Evolutionary conservation across 768 basidiomycete genomes (phyloP), one percentile per base, ranked within the genome.

Genomic region (Calocera viscosa): DNA sequence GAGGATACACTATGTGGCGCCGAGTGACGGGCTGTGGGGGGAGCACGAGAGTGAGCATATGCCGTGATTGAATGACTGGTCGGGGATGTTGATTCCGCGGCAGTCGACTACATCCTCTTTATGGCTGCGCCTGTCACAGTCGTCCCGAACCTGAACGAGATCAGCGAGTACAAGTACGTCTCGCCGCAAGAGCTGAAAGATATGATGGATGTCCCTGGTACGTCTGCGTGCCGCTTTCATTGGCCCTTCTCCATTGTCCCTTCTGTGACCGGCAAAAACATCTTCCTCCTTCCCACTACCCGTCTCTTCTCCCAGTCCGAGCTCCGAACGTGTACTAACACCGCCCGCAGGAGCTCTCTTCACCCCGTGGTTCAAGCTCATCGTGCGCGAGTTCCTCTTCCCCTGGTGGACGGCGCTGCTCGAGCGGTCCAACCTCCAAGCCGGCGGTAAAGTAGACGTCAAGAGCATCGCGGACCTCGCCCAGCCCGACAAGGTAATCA

Each of bases 341-440:
- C 33, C 16, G 11, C 26, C 10, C 63, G 1, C 72, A 95, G 92
- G 77, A 67, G 91, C 91, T 75, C 84, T 83, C 1, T 99, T 99
- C 76, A 99, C 96, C 7, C 96, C 96, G 0, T 99, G 96, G 96
- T 99, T 99, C 85, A 91, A 94, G 76, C 86, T 98, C 32, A 98
- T 99, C 73, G 94, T 93, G 1, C 85, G 94, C 2, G 93, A 97
- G 75, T 95, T 95, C 77, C 82, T 99, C 47, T 98, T 94, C 74
- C 91, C 90, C 26, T 99, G 96, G 96, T 99, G 96, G 96, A 93
- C 96, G 73, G 87, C 89, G 68, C 84, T 99, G 47, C 73, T 88
- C 69, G 79, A 78, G 65, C 85, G 89, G 38, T 75, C 75, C 39
- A 84, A 80, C 74, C 79, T 80, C 68, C 70, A 68, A 14, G 72